Evolutionary conservation across 441 rosid genomes (phyloP).

Genomic region (Sinapis alba): DNA sequence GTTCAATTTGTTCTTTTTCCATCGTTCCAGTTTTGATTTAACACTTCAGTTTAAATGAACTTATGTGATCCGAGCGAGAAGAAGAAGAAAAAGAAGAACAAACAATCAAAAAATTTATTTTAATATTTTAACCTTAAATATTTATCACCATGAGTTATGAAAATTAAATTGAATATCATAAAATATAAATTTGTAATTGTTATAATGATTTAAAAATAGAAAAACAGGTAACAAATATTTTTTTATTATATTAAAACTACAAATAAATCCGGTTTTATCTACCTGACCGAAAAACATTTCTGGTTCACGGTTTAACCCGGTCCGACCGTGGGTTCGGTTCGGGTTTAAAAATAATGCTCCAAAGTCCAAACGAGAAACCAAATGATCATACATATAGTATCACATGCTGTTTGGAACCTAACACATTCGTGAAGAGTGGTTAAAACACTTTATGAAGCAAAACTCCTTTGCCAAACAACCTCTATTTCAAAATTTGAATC

Average conservation of each 20-base stretch:
- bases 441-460: background rate
- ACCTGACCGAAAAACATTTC: too few relatives aligned
- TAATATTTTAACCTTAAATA: too few relatives aligned
- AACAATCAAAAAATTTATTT: too few relatives aligned
- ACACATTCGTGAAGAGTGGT: background rate
- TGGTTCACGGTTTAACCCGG: background rate
- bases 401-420: background rate
- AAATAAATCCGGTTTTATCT: background rate
- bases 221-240: too few relatives aligned
- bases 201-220: too few relatives aligned
- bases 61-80: too few relatives aligned
- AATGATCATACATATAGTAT: background rate
- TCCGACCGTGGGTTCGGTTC: background rate
- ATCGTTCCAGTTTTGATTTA: too few relatives aligned
- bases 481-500: background rate
- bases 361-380: too few relatives aligned
- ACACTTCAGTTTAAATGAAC: too few relatives aligned
- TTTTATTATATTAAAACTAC: background rate
- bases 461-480: background rate
- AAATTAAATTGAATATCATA: too few relatives aligned
- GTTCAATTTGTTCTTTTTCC: background rate
- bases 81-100: too few relatives aligned
- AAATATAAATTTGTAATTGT: too few relatives aligned
- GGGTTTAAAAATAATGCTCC: background rate
- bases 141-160: background rate